Evolutionary conservation across 768 basidiomycete species (phyloP).

Genomic region (Xerocomellus chrysenteron): DNA sequence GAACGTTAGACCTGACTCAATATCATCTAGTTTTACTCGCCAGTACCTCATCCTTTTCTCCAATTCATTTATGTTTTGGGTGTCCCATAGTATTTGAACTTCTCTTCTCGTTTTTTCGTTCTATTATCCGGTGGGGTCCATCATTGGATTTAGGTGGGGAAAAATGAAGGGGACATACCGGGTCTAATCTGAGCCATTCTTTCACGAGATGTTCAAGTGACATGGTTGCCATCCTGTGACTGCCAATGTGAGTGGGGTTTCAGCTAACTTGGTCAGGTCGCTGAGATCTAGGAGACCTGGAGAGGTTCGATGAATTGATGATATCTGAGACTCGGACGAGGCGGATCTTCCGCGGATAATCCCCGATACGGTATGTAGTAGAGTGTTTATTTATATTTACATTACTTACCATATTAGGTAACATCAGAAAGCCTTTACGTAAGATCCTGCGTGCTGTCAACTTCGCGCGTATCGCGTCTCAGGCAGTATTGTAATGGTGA

Average conservation of each 20-base stretch:
- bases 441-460: too few relatives aligned
- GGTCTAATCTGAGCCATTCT: slow-evolving; percentile 52
- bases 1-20: not conserved
- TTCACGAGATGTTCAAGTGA: slow-evolving; percentile 43
- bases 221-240: not conserved
- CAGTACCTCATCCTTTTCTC: slow-evolving; percentile 43
- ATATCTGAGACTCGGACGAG: too few relatives aligned
- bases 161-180: slow-evolving; percentile 28
- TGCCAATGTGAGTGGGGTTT: not conserved
- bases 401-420: too few relatives aligned
- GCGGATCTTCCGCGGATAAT: too few relatives aligned
- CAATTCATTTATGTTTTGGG: slow-evolving; percentile 32
- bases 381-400: too few relatives aligned
- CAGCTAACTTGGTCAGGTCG: not conserved
- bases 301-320: too few relatives aligned
- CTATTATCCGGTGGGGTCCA: slow-evolving; percentile 18
- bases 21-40: not conserved
- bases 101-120: slow-evolving; percentile 40
- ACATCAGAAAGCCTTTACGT: too few relatives aligned
- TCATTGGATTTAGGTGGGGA: not conserved
- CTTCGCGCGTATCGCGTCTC: too few relatives aligned
- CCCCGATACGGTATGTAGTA: too few relatives aligned
- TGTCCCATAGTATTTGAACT: slow-evolving; percentile 34
- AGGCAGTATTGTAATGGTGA: too few relatives aligned
- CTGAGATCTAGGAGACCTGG: not conserved